Base-by-base conservation (phyloP, 169 alveolate species). In the Plasmodium vivax region DNA sequence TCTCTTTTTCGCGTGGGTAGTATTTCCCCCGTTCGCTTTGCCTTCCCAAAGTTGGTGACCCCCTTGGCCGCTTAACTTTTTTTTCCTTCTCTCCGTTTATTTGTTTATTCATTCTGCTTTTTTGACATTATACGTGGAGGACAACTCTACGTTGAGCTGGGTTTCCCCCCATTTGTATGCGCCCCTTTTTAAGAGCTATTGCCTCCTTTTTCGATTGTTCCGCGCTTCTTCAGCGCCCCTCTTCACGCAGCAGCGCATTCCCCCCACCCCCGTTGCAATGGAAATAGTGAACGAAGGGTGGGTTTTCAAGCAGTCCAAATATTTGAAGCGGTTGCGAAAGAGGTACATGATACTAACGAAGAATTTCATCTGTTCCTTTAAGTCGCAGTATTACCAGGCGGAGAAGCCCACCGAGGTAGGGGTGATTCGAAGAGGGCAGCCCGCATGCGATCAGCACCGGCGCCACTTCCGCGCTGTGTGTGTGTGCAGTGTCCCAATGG, bases 321-420 rank as follows among this genome's bases (percentile, higher is more conserved):
- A 85, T 85, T 85, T 85, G 79, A 85, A 85, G 62, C 51, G 85
- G 82, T 30, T 85, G 56, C 54, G 93, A 51, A 85, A 85, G 71
- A 85, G 93, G 43, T 85, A 85, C 51, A 85, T 85, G 36, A 85
- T 85, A 47, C 43, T 85, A 8, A 85, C 93, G 51, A 85, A 85
- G 62, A 85, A 85, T 85, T 85, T 85, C 58, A 85, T 85, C 68
- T 85, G 93, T 5, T 85, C 93, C 51, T 85, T 85, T 85, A 85
- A 85, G 82, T 85, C 93, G 23, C 82, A 85, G 77, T 85, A 85
- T 68, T 85, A 85, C 43, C 93, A 85, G 79, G 93, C 81, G n/a
- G 93, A 85, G 68, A 85, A 75, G 62, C 93, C 93, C 30, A 85
- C 93, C 51, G 93, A 85, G 68, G 93, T 85, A 85, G 80, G 77